These are phyloP conservation scores for Tuctoria greenei DNA, from an alignment of 176 grass and related monocot species.

Conservation along the genomic window DNA sequence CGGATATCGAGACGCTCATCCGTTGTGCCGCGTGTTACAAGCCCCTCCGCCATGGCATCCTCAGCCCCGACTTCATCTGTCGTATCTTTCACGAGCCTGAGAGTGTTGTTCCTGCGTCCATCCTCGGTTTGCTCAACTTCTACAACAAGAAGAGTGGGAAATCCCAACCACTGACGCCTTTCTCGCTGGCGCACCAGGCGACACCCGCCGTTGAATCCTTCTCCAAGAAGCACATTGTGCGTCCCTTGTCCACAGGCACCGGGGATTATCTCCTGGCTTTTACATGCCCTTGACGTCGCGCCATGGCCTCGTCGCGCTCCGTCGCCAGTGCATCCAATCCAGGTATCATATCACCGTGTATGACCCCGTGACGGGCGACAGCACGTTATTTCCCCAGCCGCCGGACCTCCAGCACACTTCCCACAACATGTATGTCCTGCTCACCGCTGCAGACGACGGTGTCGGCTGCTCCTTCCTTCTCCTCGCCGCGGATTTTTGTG, in stretches of 20 bases:
- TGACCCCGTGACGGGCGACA: background rate
- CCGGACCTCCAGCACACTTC: background rate
- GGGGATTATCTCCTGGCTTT: background rate
- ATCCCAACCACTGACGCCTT: background rate
- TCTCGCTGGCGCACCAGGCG: background rate
- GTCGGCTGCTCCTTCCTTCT: background rate
- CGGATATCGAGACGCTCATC: too few species aligned
- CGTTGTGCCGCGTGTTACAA: too few species aligned
- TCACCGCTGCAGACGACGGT: conserved; percentile 4
- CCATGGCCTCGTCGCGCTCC: background rate
- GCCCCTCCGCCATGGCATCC: too few species aligned
- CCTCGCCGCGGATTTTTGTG: background rate
- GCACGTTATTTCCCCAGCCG: background rate
- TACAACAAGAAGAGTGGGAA: background rate
- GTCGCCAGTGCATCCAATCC: background rate
- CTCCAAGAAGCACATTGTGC: background rate
- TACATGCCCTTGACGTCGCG: background rate
- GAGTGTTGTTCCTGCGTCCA: too few species aligned
- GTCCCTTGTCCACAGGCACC: background rate
- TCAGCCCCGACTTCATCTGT: too few species aligned
- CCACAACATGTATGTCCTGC: background rate
- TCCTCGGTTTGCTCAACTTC: background rate
- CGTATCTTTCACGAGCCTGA: background rate
- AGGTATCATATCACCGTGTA: background rate
- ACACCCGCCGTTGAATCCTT: background rate